Evolutionary conservation across 805 yeast species (phyloP), one percentile per base, ranked within the genome.

Genomic region (Maudiozyma turicensis): DNA sequence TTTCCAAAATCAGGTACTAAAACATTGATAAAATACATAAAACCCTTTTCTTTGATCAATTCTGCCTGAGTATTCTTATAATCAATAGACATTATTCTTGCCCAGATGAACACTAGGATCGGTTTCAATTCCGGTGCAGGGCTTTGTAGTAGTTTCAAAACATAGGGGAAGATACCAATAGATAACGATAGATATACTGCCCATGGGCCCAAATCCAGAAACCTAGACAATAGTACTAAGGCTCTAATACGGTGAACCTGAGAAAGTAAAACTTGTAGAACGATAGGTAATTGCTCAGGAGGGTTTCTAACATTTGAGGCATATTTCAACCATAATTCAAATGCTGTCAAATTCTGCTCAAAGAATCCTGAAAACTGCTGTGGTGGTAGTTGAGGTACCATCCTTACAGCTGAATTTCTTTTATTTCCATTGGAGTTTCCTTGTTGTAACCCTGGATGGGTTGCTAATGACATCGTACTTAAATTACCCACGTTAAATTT

Each of bases 111-210:
- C 1, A 93, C 93, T 50, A 93, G 69, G 3, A 91, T 95, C 0
- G 98, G 98, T 59, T 89, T 89, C 51, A 93, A 72, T 60, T 93
- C 98, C 30, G 87, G 95, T 0, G 98, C 96, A 0, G 98, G 98
- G 51, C 95, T 83, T 63, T 91, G 98, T 34, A 93, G 69, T 26
- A 93, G 73, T 58, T 90, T 88, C 48, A 91, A 71, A 33, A 93
- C 95, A 61, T 93, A 93, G 0, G 98, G 98, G 66, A 91, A 93
- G 32, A 93, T 91, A 26, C 98, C 98, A 54, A 93, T 90, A 7
- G 96, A 86, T 33, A 93, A 70, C 0, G 97, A 95, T 32, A 90
- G 70, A 58, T 89, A 86, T 0, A 93, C 98, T 0, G 99, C 98
- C 95, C 96, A 88, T 0, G 99, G 96, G 0, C 99, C 99, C 37